phyloP scores from a whole-genome alignment of 352 stramenopile species.

The Pythium rishiriense region DNA sequence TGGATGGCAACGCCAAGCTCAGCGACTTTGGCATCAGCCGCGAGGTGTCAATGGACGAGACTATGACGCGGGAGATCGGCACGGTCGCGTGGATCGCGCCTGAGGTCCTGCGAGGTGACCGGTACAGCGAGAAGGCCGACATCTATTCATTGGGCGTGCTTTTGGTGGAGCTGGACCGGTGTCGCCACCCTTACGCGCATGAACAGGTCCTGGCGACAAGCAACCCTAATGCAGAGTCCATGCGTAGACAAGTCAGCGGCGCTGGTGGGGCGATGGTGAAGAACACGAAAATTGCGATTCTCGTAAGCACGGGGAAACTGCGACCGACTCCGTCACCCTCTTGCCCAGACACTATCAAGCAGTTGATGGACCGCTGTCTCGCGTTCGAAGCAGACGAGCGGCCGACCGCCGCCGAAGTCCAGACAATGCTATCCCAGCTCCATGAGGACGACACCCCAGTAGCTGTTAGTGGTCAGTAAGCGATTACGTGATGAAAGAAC shows the following conservation, averaged over 20 bases:
- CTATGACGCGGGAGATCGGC: conserved; percentile 32
- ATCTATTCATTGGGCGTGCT: conserved; percentile 35
- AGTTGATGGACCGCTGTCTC: conserved; percentile 23
- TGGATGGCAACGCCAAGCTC: conserved; percentile 12
- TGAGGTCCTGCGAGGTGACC: conserved; percentile 30
- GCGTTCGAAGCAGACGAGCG: conserved; percentile 10
- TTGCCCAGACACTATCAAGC: conserved; percentile 15
- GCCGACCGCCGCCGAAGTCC: not conserved
- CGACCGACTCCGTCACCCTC: conserved; percentile 11
- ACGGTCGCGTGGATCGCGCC: conserved; percentile 31
- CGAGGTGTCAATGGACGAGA: conserved; percentile 16
- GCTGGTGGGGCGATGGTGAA: not conserved
- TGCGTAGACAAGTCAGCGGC: not conserved
- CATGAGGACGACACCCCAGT: not conserved
- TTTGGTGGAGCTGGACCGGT: conserved; percentile 30
- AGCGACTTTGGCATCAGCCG: conserved; percentile 29
- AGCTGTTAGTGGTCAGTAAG: too few species aligned
- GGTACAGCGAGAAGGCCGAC: conserved; percentile 34
- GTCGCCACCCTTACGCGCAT: conserved; percentile 16
- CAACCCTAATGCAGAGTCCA: not conserved
- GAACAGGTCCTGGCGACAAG: not conserved
- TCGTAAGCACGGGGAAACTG: conserved; percentile 26
- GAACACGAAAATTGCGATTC: conserved; percentile 28
- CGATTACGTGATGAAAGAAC: too few species aligned
- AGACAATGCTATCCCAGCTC: not conserved